Evolutionary conservation across 2,329 filamentous ascomycete genomes (phyloP).

Genomic region (Chaetomium sp.): DNA sequence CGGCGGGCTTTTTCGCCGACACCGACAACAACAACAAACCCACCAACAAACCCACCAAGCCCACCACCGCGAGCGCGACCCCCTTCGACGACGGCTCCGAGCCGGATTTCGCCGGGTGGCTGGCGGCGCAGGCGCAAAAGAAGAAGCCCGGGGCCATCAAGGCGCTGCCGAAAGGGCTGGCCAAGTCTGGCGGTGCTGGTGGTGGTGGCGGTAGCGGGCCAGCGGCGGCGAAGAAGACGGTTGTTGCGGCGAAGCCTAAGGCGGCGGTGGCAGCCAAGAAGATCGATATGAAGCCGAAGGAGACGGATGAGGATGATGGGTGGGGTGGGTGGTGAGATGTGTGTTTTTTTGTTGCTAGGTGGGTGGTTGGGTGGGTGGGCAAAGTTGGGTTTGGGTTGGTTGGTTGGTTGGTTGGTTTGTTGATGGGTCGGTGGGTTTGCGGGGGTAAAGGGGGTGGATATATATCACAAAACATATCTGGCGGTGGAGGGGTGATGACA

Average conservation of each 20-base stretch:
- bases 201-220: conserved; percentile 28
- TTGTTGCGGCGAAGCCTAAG: conserved; percentile 39
- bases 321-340: conserved; percentile 63
- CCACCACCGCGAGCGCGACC: conserved; percentile 36
- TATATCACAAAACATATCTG: not conserved
- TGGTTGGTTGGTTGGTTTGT: not conserved
- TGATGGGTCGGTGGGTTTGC: not conserved
- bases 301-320: conserved; percentile 58
- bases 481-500: not conserved
- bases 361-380: conserved; percentile 46
- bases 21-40: conserved; percentile 38
- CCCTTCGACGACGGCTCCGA: conserved; percentile 83
- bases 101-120: conserved; percentile 94
- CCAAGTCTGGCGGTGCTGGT: conserved; percentile 68
- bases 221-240: conserved; percentile 36
- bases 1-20: conserved; percentile 27
- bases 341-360: no score
- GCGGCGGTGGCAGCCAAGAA: conserved; percentile 38
- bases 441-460: not conserved
- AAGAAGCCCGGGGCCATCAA: conserved; percentile 58
- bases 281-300: conserved; percentile 68
- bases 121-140: conserved; percentile 79
- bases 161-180: conserved; percentile 61
- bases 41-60: conserved; percentile 2
- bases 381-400: conserved; percentile 35